Conservation (phyloP, 441 rosid genomes). For the Bruguiera hainesii region DNA sequence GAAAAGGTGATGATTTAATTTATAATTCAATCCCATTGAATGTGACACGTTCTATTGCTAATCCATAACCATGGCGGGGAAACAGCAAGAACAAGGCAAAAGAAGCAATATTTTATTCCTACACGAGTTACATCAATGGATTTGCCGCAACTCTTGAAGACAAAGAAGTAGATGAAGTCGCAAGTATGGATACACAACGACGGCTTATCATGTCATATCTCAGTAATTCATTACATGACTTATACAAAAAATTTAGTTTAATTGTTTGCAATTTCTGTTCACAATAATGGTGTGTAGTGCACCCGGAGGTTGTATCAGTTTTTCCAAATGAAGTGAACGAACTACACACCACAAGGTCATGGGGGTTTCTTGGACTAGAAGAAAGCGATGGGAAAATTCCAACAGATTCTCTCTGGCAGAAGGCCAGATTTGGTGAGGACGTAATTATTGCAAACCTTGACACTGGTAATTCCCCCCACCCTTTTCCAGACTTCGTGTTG, state of each 20-base stretch:
- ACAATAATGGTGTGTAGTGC: constrained; percentile 24
- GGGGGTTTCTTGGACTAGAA: constrained; percentile 52
- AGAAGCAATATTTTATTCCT: constrained; percentile 46
- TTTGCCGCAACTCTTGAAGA: constrained; percentile 57
- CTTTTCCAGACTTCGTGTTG: no score
- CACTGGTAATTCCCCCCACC: constrained; percentile 26
- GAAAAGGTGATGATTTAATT: constrained; percentile 32
- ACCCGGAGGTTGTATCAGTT: constrained; percentile 41
- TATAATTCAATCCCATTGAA: neutral
- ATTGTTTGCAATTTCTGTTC: neutral
- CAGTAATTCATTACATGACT: neutral
- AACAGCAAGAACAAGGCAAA: constrained; percentile 38
- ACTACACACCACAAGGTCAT: constrained; percentile 52
- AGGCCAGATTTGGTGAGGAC: constrained; percentile 49
- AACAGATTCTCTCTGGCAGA: constrained; percentile 34
- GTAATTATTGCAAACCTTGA: constrained; percentile 50
- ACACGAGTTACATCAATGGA: constrained; percentile 46
- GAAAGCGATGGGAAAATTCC: constrained; percentile 22
- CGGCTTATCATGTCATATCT: no score
- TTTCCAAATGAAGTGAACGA: constrained; percentile 37
- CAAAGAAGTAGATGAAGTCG: constrained; percentile 40
- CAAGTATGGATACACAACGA: constrained; percentile 26
- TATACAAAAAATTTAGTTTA: neutral
- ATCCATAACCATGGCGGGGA: neutral
- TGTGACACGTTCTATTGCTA: neutral